Evolutionary conservation across 768 basidiomycete genomes (phyloP), one percentile per base, ranked within the genome.

Genomic region (Cystobasidium ongulense): DNA sequence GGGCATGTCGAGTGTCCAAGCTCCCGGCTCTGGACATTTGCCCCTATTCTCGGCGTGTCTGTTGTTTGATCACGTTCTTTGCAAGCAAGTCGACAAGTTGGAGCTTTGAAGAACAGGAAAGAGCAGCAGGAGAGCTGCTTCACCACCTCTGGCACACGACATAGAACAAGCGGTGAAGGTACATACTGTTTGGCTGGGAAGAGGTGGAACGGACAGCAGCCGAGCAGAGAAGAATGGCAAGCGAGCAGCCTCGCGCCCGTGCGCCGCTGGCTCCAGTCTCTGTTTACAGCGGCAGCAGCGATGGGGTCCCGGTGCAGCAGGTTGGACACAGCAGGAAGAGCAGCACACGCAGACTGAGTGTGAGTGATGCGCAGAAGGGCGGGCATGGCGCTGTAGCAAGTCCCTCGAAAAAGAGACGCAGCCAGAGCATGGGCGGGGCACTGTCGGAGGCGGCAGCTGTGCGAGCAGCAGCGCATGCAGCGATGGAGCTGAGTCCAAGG

Each of bases 401-500:
- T 21, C 63, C 63, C 5, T 53, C 65, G 27, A 67, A 33, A 43
- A 67, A 67, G 50, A 54, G 65, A 41, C 52, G 65, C 10, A 67
- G 65, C 29, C 39, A 67, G 65, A 67, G 65, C 50, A 67, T 67
- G 65, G 57, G 57, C 33, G 57, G 43, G 25, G 46, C 46, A 50
- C 46, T 50, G 46, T 50, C 46, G 7, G 46, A 50, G 46, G 46
- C 46, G 15, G 46, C 46, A 3, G 39, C 21, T 35, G 43, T 50
- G 1, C 50, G 41, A 67, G 65, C 39, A 23, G 41, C 39, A 8
- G 25, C 65, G 15, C 29, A 11, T 11, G 17, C 36, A 29, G 39
- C 63, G 36, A 46, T 29, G 63, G 54, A 59, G n/a, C 54, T 71
- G 50, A 59, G 46, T 61, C 68, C 68, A 27, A 71, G 68, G 54